Evolutionary conservation across 2,329 filamentous ascomycete genomes (phyloP).

Genomic region (Cordyceps pruinosa): DNA sequence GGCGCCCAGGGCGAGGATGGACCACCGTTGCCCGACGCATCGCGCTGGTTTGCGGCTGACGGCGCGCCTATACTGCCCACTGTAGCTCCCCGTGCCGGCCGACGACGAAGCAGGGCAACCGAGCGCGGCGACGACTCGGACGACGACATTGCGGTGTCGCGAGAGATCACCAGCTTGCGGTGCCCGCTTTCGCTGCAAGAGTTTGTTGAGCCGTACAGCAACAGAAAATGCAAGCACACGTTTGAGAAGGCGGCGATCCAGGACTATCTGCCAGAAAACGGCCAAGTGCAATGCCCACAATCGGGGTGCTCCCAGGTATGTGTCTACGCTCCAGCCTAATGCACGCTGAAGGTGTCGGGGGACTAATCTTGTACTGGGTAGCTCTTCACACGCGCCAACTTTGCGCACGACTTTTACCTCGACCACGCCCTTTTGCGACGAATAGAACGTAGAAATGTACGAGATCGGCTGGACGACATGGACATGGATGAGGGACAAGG

Average conservation of each 20-base stretch:
- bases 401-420: constrained; percentile 44
- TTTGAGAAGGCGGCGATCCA: constrained; percentile 62
- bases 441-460: constrained; percentile 46
- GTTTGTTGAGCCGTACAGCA: constrained; percentile 61
- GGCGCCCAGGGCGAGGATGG: constrained; percentile 42
- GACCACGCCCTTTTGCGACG: constrained; percentile 51
- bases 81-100: constrained; percentile 13
- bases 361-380: constrained; percentile 19
- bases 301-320: constrained; percentile 55
- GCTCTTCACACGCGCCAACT: constrained; percentile 36
- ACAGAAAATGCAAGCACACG: constrained; percentile 60
- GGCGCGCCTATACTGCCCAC: constrained; percentile 35
- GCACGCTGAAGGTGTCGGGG: neutral
- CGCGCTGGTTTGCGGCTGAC: constrained; percentile 45
- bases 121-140: constrained; percentile 45
- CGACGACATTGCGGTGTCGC: constrained; percentile 61
- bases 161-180: constrained; percentile 57
- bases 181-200: constrained; percentile 62
- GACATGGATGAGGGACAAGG: constrained; percentile 26
- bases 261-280: constrained; percentile 40
- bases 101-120: constrained; percentile 10
- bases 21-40: constrained; percentile 44
- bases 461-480: constrained; percentile 29
- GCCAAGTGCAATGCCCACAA: constrained; percentile 53
- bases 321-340: neutral